These are phyloP conservation scores for Kwoniella bestiolae DNA, from an alignment of 768 basidiomycete species.

Conservation along the genomic window DNA sequence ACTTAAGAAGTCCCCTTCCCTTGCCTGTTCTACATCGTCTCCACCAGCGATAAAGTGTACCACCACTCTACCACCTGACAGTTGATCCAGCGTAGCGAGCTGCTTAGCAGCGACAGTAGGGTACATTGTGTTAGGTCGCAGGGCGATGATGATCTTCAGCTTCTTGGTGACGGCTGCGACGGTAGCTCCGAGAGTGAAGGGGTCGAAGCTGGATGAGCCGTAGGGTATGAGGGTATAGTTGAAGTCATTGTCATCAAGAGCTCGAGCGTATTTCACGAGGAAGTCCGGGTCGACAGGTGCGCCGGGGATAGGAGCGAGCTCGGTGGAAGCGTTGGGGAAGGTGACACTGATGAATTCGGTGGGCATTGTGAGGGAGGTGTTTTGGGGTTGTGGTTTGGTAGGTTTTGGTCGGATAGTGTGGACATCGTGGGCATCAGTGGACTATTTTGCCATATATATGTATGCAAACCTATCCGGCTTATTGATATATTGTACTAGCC, in stretches of 20 bases:
- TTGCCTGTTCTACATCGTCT: slow-evolving; percentile 35
- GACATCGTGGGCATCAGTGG: background rate
- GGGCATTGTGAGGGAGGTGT: slow-evolving; percentile 22
- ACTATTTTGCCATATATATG: background rate
- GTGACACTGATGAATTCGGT: slow-evolving; percentile 44
- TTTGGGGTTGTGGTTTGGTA: background rate
- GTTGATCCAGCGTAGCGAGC: slow-evolving; percentile 40
- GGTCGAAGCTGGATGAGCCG: slow-evolving; percentile 38
- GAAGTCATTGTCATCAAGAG: slow-evolving; percentile 41
- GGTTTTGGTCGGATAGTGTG: background rate
- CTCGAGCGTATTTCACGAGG: slow-evolving; percentile 39
- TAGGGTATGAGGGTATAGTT: slow-evolving; percentile 46
- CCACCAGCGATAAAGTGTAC: slow-evolving; percentile 48
- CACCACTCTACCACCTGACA: slow-evolving; percentile 38
- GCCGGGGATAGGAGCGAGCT: slow-evolving; percentile 36
- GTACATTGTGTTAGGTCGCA: slow-evolving; percentile 44
- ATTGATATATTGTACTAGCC: background rate
- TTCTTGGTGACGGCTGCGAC: slow-evolving; percentile 40
- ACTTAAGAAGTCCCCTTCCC: slow-evolving; percentile 40
- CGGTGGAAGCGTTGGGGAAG: slow-evolving; percentile 40
- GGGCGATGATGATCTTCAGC: slow-evolving; percentile 37
- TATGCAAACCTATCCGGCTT: background rate
- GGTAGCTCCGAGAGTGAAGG: slow-evolving; percentile 41
- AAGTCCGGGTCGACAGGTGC: slow-evolving; percentile 41
- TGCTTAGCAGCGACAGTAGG: slow-evolving; percentile 47